Evolutionary conservation across 2,329 filamentous ascomycete species (phyloP), one percentile per base, ranked within the genome.

Genomic region (Xylariaceae sp.): DNA sequence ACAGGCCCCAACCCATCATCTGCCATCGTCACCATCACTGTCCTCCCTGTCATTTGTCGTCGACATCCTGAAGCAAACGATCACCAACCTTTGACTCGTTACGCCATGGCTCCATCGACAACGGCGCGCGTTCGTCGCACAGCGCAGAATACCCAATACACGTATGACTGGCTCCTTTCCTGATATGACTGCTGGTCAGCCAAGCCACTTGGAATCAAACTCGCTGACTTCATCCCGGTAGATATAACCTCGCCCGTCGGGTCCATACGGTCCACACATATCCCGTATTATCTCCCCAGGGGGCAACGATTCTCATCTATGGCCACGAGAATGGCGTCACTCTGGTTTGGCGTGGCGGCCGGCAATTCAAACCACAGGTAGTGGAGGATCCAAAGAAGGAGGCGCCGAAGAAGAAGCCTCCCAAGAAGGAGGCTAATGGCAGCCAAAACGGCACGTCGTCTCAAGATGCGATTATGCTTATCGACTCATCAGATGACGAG

Each of bases 241-340:
- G 83, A 56, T 85, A 85, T 61, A 79, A 83, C 54, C 70, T 85
- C 34, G 72, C 76, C 42, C 75, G 79, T 56, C 80, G 83, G 56
- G 73, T 84, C 47, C 75, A 85, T 67, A 74, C 81, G 63, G 75
- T 84, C 48, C 80, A 83, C 61, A 77, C 77, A 3, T 86, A 86
- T 63, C 84, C 84, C 1, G 73, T 84, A 19, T 74, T 76, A 55
- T 84, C 83, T 1, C 76, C 81, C 1, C 84, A 87, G 64, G 83
- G 83, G 37, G 83, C 84, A 5, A 81, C 78, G 2, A 77, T 86
- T 64, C 67, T 86, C 30, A 70, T 87, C 44, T 85, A 85, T 62
- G 83, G 80, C 45, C 83, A 86, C 62, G 81, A 85, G 56, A 82
- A 79, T 67, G 84, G 84, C 44, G 69, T 85, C 42, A 82, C 78